phyloP scores from a whole-genome alignment of 202 grass and related monocot species.

The Zoysia matrella region DNA sequence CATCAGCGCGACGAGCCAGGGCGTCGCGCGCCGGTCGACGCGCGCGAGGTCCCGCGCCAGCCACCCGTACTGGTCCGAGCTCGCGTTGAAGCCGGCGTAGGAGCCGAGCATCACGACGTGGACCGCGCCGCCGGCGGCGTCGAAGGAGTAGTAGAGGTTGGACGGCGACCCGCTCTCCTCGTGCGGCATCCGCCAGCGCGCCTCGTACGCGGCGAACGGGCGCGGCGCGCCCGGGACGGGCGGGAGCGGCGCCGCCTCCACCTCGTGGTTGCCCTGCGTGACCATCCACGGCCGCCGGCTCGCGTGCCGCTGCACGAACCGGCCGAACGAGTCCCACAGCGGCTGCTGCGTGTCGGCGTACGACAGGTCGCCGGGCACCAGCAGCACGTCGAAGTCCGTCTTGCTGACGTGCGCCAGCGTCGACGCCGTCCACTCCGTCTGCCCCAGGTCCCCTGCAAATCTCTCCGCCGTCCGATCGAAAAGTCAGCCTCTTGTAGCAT shows the following conservation, averaged over 20 bases:
- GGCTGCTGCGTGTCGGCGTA: conserved; percentile 84
- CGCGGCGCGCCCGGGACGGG: conserved; percentile 31
- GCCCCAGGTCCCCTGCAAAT: conserved; percentile 73
- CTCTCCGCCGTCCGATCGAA: too few relatives aligned
- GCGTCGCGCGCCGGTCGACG: conserved; percentile 65
- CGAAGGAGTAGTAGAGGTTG: conserved; percentile 89
- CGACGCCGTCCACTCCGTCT: conserved; percentile 90
- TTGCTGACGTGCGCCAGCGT: conserved; percentile 66
- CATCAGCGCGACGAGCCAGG: conserved; percentile 70
- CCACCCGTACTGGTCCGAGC: conserved; percentile 76
- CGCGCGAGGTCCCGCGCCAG: conserved; percentile 67
- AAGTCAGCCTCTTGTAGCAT: too few relatives aligned
- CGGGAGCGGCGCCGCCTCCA: conserved; percentile 44
- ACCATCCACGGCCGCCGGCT: conserved; percentile 86
- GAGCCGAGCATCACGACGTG: conserved; percentile 85
- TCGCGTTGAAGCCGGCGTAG: conserved; percentile 54
- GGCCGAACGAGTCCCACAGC: conserved; percentile 87
- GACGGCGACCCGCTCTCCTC: conserved; percentile 86
- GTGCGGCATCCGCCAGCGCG: conserved; percentile 68
- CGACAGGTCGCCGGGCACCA: conserved; percentile 83
- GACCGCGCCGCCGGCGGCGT: conserved; percentile 55
- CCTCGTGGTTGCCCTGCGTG: conserved; percentile 90
- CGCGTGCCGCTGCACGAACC: conserved; percentile 74
- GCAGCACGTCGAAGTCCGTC: conserved; percentile 72
- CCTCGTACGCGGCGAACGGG: conserved; percentile 66